phyloP scores from a whole-genome alignment of 179 eudicot genomes.

The Patellifolia procumbens region DNA sequence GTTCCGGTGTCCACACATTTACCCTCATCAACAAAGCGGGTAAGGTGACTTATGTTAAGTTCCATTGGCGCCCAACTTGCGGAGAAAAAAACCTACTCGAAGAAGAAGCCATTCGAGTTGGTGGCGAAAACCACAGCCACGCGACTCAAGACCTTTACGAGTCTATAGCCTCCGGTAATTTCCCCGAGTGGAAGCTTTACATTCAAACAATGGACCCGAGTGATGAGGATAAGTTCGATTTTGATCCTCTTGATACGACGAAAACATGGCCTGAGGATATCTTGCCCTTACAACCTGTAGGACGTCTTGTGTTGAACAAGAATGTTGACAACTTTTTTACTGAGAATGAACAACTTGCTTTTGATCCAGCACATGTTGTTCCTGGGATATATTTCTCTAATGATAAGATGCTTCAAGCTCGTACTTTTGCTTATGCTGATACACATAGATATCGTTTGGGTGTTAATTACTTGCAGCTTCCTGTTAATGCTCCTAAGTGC shows the following conservation, averaged over 20 bases:
- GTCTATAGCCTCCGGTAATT: slow-evolving; percentile 45
- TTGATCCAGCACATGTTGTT: slow-evolving; percentile 43
- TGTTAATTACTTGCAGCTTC: slow-evolving; percentile 48
- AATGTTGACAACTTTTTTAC: slow-evolving; percentile 51
- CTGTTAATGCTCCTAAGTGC: slow-evolving; percentile 54
- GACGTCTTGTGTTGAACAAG: slow-evolving; percentile 49
- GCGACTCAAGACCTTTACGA: slow-evolving; percentile 51
- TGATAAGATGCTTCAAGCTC: slow-evolving; percentile 51
- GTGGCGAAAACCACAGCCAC: slow-evolving; percentile 48
- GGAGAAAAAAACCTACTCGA: slow-evolving; percentile 47
- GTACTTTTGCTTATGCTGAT: slow-evolving; percentile 48
- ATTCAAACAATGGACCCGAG: slow-evolving; percentile 44
- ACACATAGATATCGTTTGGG: slow-evolving; percentile 55
- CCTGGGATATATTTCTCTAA: slow-evolving; percentile 49
- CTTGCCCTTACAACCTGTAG: slow-evolving; percentile 47
- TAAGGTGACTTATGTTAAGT: slow-evolving; percentile 47
- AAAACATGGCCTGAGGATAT: slow-evolving; percentile 57
- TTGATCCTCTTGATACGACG: slow-evolving; percentile 49
- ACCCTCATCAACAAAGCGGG: slow-evolving; percentile 48
- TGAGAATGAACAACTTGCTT: slow-evolving; percentile 50
- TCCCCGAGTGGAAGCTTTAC: slow-evolving; percentile 51
- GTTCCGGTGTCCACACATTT: slow-evolving; percentile 48
- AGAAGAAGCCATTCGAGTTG: slow-evolving; percentile 45
- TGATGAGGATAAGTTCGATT: slow-evolving; percentile 48
- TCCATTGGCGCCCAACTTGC: slow-evolving; percentile 56